These are phyloP conservation scores for Curvularia spicifera DNA, from an alignment of 2,329 filamentous ascomycete species.

Conservation along the genomic window DNA sequence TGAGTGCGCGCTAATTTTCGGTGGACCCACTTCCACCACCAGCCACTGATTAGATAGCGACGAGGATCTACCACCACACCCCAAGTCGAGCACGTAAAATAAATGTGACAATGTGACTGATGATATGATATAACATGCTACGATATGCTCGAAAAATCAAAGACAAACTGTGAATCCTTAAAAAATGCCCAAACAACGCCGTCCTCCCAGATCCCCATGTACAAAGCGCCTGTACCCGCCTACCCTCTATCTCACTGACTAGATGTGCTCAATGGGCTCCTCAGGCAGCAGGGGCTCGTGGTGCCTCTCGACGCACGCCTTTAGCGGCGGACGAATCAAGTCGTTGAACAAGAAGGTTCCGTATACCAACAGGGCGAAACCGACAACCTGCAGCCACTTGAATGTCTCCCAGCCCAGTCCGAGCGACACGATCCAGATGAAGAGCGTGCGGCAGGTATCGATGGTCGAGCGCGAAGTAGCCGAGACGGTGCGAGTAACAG, in stretches of 20 bases:
- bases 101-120: not conserved
- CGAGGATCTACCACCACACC: not conserved
- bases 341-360: conserved; percentile 98
- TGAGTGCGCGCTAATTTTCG: too few relatives aligned
- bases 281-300: conserved; percentile 75
- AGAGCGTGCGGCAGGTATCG: conserved; percentile 94
- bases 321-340: conserved; percentile 81
- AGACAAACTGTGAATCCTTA: not conserved
- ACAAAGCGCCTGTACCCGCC: conserved; percentile 3
- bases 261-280: conserved; percentile 78
- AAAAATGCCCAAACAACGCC: conserved; percentile 2
- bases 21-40: conserved; percentile 14
- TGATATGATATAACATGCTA: not conserved
- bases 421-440: conserved; percentile 96
- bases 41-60: conserved; percentile 13
- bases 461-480: conserved; percentile 95
- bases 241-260: conserved; percentile 5
- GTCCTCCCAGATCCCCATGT: conserved; percentile 10
- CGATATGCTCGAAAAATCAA: not conserved
- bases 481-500: conserved; percentile 86
- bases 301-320: conserved; percentile 64
- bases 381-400: conserved; percentile 93
- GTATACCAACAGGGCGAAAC: conserved; percentile 90
- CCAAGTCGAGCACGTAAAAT: not conserved
- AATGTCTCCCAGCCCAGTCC: conserved; percentile 95